Conservation (phyloP, 2,329 filamentous ascomycete species). For the Arthrobotrys iridis region DNA sequence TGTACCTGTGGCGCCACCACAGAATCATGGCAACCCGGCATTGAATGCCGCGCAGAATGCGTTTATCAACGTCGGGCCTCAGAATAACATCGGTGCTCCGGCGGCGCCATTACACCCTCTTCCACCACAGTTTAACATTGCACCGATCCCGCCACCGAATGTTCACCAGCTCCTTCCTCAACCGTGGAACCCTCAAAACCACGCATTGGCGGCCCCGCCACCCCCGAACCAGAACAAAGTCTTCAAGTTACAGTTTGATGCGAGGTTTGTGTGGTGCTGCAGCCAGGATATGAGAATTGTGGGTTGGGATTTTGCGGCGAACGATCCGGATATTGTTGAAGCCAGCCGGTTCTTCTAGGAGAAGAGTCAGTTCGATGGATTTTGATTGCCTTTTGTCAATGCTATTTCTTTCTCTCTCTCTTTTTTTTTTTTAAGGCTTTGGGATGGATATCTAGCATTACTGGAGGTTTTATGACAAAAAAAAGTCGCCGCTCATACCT, state of each 20-base stretch:
- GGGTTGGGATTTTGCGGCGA: slow-evolving; percentile 96
- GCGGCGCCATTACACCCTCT: slow-evolving; percentile 5
- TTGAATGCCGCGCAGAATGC: slow-evolving; percentile 38
- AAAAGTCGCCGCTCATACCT: neutral
- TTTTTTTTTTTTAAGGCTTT: neutral
- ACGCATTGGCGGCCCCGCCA: slow-evolving; percentile 31
- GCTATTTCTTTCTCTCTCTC: neutral
- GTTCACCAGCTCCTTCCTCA: slow-evolving; percentile 57
- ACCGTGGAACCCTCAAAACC: slow-evolving; percentile 55
- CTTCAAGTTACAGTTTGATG: slow-evolving; percentile 97
- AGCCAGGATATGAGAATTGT: slow-evolving; percentile 91
- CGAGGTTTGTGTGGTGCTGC: slow-evolving; percentile 90
- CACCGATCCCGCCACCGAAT: slow-evolving; percentile 45
- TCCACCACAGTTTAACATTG: slow-evolving; percentile 43
- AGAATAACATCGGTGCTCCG: slow-evolving; percentile 3
- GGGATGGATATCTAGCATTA: neutral
- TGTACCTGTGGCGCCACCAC: slow-evolving; percentile 9
- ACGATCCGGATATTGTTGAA: slow-evolving; percentile 80
- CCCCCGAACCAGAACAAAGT: slow-evolving; percentile 68
- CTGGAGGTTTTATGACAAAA: neutral
- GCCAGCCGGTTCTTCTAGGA: slow-evolving; percentile 78
- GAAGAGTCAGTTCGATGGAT: slow-evolving; percentile 22
- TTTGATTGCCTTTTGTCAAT: neutral
- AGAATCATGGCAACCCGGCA: slow-evolving; percentile 31
- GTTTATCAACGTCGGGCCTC: slow-evolving; percentile 41